These are phyloP conservation scores for Ustilaginoidea virens DNA, from an alignment of 2,329 filamentous ascomycete species.

Conservation along the genomic window DNA sequence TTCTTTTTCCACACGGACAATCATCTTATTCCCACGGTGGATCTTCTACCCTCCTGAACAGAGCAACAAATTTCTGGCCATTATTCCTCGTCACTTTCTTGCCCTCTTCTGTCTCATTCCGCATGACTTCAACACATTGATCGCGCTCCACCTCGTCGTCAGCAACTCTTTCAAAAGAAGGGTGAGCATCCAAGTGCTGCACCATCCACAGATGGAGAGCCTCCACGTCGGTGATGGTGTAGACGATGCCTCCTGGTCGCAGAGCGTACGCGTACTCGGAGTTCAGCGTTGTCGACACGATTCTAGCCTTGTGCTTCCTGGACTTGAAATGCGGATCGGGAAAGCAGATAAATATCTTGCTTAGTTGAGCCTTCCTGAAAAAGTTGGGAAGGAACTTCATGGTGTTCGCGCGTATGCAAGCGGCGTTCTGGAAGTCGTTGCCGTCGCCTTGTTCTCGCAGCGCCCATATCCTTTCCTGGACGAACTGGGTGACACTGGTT, in stretches of 20 bases:
- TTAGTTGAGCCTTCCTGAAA: slow-evolving; percentile 66
- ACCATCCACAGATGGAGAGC: slow-evolving; percentile 92
- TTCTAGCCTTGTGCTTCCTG: slow-evolving; percentile 91
- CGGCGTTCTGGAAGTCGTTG: slow-evolving; percentile 65
- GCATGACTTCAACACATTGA: slow-evolving; percentile 60
- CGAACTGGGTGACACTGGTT: slow-evolving; percentile 76
- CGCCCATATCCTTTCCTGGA: slow-evolving; percentile 73
- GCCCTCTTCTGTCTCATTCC: slow-evolving; percentile 80
- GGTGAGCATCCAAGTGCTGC: slow-evolving; percentile 63
- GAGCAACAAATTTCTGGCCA: slow-evolving; percentile 79
- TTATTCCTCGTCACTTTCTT: slow-evolving; percentile 91
- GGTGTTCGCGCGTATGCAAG: slow-evolving; percentile 79
- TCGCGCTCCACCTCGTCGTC: slow-evolving; percentile 54
- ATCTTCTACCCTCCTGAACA: slow-evolving; percentile 69
- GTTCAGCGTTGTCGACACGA: slow-evolving; percentile 75
- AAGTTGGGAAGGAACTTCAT: slow-evolving; percentile 99
- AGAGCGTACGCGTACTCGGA: slow-evolving; percentile 88
- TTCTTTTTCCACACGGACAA: background rate
- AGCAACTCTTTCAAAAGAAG: slow-evolving; percentile 60
- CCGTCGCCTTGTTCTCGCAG: slow-evolving; percentile 50
- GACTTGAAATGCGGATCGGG: slow-evolving; percentile 97
- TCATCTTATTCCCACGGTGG: slow-evolving; percentile 49
- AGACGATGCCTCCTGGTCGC: slow-evolving; percentile 69
- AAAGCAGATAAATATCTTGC: slow-evolving; percentile 94
- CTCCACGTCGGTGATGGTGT: slow-evolving; percentile 95